Evolutionary conservation across 257 asterid genomes (phyloP), one percentile per base, ranked within the genome.

Genomic region (Schizonepeta tenuifolia): DNA sequence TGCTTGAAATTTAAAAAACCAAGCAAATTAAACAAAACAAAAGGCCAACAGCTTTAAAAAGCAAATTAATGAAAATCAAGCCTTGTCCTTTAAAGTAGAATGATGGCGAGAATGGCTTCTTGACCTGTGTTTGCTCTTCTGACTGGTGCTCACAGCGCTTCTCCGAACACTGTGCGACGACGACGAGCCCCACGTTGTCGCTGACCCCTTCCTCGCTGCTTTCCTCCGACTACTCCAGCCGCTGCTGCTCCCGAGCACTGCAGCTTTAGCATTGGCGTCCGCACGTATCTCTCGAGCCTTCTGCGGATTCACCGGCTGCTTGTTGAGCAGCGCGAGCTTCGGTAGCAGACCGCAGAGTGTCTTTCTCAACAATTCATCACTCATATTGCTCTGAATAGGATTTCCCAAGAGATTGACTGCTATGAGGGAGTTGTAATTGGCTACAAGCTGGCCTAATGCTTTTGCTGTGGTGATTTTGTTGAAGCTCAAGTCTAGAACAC

Each of bases 361-460:
- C 82, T 87, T 93, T 0, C 88, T 80, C 80, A 93, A 35, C 35
- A 87, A 93, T 4, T 88, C 95, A 11, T 93, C 92, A 3, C 86
- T 83, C 9, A 88, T 61, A 54, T 86, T 93, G 81, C 78, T 85
- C 77, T 90, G 97, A 26, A 87, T 80, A 8, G 96, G 96, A 78
- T 90, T 87, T 9, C 98, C 98, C 70, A 87, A 59, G 3, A 93
- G 87, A 78, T 89, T 90, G 14, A 93, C 69, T 67, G 97, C 95
- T 44, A 80, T 70, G 12, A 93, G 75, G 69, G 96, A 84, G 72
- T 74, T 84, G 69, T 87, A 87, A 78, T 88, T 93, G 38, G 97
- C 98, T 15, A 87, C 96, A 21, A 88, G 93, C 84, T 93, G 98
- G 41, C 97, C 93, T 13, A 93, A 86, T 14, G 89, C 88, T 77